These are phyloP conservation scores for Oryza meridionalis DNA, from an alignment of 176 grass and related monocot genomes.

Conservation along the genomic window DNA sequence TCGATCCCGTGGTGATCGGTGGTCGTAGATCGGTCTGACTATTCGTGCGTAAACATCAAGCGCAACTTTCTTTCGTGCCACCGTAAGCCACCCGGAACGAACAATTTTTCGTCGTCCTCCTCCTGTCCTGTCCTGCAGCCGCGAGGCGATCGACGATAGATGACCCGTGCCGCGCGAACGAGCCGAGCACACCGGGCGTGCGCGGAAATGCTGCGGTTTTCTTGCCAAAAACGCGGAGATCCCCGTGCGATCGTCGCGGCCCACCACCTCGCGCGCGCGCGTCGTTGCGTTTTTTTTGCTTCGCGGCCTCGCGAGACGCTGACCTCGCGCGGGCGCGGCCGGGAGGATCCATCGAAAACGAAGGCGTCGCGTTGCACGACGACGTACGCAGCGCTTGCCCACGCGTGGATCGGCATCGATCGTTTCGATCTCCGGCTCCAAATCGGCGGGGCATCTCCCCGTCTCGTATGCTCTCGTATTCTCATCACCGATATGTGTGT, in stretches of 20 bases:
- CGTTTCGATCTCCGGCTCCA: not conserved
- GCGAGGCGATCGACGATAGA: not conserved
- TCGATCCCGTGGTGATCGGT: not conserved
- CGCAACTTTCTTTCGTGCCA: too few relatives aligned
- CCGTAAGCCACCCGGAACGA: not conserved
- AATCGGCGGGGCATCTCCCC: not conserved
- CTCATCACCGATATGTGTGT: not conserved
- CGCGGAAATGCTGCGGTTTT: conserved; percentile 13
- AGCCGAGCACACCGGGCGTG: not conserved
- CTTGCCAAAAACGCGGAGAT: conserved; percentile 2
- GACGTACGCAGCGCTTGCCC: not conserved
- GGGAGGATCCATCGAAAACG: not conserved
- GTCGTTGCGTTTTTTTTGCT: not conserved
- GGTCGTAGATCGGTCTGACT: not conserved
- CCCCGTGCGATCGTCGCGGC: not conserved
- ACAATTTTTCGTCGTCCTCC: not conserved
- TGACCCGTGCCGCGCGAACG: not conserved
- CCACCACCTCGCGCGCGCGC: not conserved
- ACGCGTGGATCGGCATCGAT: not conserved
- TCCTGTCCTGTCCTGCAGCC: not conserved
- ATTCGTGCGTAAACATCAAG: not conserved
- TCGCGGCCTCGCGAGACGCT: not conserved
- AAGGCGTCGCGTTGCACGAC: not conserved
- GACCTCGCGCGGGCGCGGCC: not conserved
- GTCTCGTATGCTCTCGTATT: not conserved